Evolutionary conservation across 1,139 yeast genomes (phyloP), one percentile per base, ranked within the genome.

Genomic region (Williopsis jadinii): DNA sequence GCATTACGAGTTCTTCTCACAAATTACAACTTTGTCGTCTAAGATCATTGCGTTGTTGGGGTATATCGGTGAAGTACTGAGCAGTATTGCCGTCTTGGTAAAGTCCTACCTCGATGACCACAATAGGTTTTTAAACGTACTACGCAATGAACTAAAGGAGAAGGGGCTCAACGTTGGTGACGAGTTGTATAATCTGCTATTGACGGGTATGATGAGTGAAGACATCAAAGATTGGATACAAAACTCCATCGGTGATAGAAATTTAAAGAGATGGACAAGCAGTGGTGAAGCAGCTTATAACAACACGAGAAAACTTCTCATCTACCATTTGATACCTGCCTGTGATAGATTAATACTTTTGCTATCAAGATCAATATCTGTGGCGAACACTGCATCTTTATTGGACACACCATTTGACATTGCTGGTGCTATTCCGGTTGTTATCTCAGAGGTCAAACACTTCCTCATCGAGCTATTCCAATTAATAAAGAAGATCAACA

Each of bases 241-340:
- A 14, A 70, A 70, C 33, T 60, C 67, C 26, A 65, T 84, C 33
- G 88, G 86, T 2, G 92, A 84, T 47, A 65, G 85, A 46, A 88
- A 87, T 11, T 60, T 77, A 35, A 79, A 76, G 48, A 68, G 75
- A 50, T 74, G 90, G 74, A 61, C 63, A 10, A 73, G 71, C 42
- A 46, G 71, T 19, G 82, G 84, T 3, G 52, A 67, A 35, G 54
- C 67, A 0, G 63, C 70, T 5, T 80, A 74, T 54, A 85, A 80
- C 32, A 56, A 58, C 34, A 58, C 70, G 1, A 61, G 79, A 40
- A 70, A 72, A 45, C 54, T 63, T 1, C 49, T 76, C 2, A 75
- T 74, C 48, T 70, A 73, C 37, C 71, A 71, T 42, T 48, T 82
- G 14, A 65, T 83, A 1, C 78, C 84, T 1, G 72, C 74, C 0